Percentiles rank a stretch among this genome's conserved stretches.
phyloP scores from a whole-genome alignment of 441 rosid genomes.

The Adansonia gregorii region DNA sequence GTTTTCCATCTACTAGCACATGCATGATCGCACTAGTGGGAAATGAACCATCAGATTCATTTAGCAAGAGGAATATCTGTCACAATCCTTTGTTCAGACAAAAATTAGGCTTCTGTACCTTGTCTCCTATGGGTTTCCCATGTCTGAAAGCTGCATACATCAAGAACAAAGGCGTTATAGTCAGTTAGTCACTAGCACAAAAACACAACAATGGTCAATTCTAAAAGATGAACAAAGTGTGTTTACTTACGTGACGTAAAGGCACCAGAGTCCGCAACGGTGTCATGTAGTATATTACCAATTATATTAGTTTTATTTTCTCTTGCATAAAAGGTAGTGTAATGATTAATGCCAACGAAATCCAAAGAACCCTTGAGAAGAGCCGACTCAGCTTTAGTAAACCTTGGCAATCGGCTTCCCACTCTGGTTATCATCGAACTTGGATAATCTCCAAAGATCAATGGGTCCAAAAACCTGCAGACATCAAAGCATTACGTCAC shows the following conservation, averaged over 20 bases:
- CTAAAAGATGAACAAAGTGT: not conserved
- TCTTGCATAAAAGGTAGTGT: constrained; percentile 83
- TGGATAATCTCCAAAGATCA: constrained; percentile 89
- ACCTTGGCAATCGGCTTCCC: constrained; percentile 68
- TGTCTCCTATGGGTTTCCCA: constrained; percentile 65
- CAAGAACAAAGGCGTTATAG: not conserved
- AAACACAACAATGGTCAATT: not conserved
- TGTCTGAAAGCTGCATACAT: constrained; percentile 60
- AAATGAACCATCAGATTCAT: not conserved
- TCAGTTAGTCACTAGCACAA: constrained; percentile 9
- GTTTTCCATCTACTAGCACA: not conserved
- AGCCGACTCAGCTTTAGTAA: constrained; percentile 58
- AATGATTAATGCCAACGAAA: constrained; percentile 94
- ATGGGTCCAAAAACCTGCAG: constrained; percentile 85
- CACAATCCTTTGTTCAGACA: not conserved
- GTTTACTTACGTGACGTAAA: constrained; percentile 65
- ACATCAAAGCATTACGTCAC: not conserved
- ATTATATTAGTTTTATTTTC: constrained; percentile 39
- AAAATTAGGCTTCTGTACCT: constrained; percentile 44
- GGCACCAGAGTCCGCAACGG: constrained; percentile 81
- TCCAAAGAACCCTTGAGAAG: constrained; percentile 83
- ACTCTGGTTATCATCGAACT: constrained; percentile 82
- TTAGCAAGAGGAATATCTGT: not conserved
- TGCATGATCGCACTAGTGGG: not conserved
- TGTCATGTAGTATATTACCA: constrained; percentile 55